Evolutionary conservation across 192 early-diverging fungal species (phyloP).

Genomic region (Phlyctochytrium planicorne): DNA sequence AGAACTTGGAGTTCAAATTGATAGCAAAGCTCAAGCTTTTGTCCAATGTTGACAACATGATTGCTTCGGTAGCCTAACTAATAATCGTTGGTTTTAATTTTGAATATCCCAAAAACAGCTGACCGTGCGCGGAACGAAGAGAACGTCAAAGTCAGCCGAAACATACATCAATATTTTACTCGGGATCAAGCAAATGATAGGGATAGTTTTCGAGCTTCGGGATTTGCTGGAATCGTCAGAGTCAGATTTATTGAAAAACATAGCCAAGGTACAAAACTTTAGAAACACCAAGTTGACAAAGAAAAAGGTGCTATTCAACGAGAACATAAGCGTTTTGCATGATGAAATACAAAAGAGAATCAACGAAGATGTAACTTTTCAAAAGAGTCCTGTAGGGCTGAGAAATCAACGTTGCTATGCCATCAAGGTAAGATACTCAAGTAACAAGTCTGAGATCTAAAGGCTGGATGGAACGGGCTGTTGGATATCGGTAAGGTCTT

Average conservation of each 20-base stretch:
- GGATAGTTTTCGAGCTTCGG: constrained; percentile 41
- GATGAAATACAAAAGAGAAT: constrained; percentile 47
- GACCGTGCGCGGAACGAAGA: constrained; percentile 41
- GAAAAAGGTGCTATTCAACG: too few species aligned
- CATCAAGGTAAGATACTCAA: constrained; percentile 42
- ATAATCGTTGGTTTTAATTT: too few species aligned
- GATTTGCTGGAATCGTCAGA: too few species aligned
- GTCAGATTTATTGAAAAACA: too few species aligned
- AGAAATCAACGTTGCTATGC: constrained; percentile 86
- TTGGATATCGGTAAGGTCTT: too few species aligned
- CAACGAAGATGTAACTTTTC: constrained; percentile 65
- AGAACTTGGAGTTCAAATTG: constrained; percentile 23
- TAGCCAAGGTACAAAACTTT: too few species aligned
- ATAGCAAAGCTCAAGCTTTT: constrained; percentile 10
- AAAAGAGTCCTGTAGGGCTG: constrained; percentile 73
- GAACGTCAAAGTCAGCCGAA: constrained; percentile 58
- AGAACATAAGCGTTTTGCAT: too few species aligned
- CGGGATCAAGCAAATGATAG: constrained; percentile 66
- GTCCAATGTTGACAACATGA: constrained; percentile 8
- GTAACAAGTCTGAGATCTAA: constrained; percentile 7
- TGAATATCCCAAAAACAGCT: too few species aligned
- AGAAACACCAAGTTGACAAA: too few species aligned
- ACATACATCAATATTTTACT: constrained; percentile 69
- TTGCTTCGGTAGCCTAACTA: constrained; percentile 28
- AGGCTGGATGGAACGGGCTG: constrained; percentile 77